Conservation (phyloP, 805 yeast genomes). For the Vanderwaltozyma verrucispora region DNA sequence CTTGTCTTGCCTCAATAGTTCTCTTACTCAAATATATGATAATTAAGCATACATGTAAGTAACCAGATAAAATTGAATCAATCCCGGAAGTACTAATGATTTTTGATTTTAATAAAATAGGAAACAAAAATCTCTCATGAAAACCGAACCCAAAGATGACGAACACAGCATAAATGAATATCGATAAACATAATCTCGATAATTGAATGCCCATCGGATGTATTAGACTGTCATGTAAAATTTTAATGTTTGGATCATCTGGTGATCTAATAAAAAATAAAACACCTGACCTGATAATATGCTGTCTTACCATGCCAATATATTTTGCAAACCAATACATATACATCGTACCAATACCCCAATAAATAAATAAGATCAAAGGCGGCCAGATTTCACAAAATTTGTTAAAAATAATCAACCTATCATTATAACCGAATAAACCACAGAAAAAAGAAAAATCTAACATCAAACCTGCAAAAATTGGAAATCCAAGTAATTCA, state of each 20-base stretch:
- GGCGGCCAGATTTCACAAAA: slow-evolving; percentile 17
- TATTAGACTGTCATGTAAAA: slow-evolving; percentile 78
- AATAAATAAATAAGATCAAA: slow-evolving; percentile 30
- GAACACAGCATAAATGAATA: slow-evolving; percentile 60
- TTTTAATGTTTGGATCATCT: slow-evolving; percentile 82
- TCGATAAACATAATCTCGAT: slow-evolving; percentile 62
- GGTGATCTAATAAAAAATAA: slow-evolving; percentile 87
- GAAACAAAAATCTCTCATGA: slow-evolving; percentile 41
- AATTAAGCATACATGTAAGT: slow-evolving; percentile 30
- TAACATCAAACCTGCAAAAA: slow-evolving; percentile 71
- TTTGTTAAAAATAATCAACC: slow-evolving; percentile 16
- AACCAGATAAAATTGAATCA: slow-evolving; percentile 5
- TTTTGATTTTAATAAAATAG: slow-evolving; percentile 25
- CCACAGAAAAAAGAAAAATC: slow-evolving; percentile 45
- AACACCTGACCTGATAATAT: slow-evolving; percentile 77
- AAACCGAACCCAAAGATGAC: slow-evolving; percentile 68
- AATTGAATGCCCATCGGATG: slow-evolving; percentile 66
- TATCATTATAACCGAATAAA: slow-evolving; percentile 10
- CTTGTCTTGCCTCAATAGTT: slow-evolving; percentile 18
- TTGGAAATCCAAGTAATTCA: slow-evolving; percentile 79
- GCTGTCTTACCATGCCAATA: slow-evolving; percentile 70
- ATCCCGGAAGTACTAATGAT: slow-evolving; percentile 8
- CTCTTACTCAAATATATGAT: slow-evolving; percentile 25
- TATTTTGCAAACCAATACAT: slow-evolving; percentile 82
- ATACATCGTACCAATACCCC: slow-evolving; percentile 72